Evolutionary conservation across 805 yeast species (phyloP).

Genomic region (Kodamaea fukazawae): DNA sequence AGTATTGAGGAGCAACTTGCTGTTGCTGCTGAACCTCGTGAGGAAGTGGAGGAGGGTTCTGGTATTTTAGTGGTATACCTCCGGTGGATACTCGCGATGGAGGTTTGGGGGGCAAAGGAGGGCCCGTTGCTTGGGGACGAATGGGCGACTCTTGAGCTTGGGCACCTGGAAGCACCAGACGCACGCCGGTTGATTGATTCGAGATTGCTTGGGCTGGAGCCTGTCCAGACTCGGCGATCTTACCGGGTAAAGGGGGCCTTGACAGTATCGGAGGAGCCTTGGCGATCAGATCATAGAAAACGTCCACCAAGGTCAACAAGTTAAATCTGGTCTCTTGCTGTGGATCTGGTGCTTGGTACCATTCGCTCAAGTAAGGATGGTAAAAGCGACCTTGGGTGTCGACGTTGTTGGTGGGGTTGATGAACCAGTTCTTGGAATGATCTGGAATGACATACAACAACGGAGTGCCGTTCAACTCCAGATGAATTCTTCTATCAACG

Average conservation of each 20-base stretch:
- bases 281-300: slow-evolving; percentile 18
- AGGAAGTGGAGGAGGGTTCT: slow-evolving; percentile 30
- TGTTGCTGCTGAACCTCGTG: slow-evolving; percentile 7
- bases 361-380: slow-evolving; percentile 62
- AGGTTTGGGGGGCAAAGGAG: slow-evolving; percentile 25
- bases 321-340: slow-evolving; percentile 17
- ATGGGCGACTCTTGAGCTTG: too few relatives aligned
- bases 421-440: slow-evolving; percentile 33
- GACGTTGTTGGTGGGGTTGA: slow-evolving; percentile 61
- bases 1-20: not conserved
- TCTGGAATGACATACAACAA: slow-evolving; percentile 60
- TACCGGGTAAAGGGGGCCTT: not conserved
- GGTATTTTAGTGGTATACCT: slow-evolving; percentile 30
- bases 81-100: slow-evolving; percentile 11
- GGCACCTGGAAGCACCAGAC: too few relatives aligned
- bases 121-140: slow-evolving; percentile 10
- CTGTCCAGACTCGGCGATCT: too few relatives aligned
- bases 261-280: slow-evolving; percentile 45
- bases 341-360: slow-evolving; percentile 38
- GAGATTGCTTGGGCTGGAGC: too few relatives aligned
- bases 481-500: not conserved
- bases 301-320: slow-evolving; percentile 29
- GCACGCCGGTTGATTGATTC: too few relatives aligned
- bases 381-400: slow-evolving; percentile 72
- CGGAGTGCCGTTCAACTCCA: slow-evolving; percentile 49